A percentile compares a stretch with the other conserved stretches of the same genome.
phyloP scores from a whole-genome alignment of 345 rosid species.

The Ailanthus altissimus region DNA sequence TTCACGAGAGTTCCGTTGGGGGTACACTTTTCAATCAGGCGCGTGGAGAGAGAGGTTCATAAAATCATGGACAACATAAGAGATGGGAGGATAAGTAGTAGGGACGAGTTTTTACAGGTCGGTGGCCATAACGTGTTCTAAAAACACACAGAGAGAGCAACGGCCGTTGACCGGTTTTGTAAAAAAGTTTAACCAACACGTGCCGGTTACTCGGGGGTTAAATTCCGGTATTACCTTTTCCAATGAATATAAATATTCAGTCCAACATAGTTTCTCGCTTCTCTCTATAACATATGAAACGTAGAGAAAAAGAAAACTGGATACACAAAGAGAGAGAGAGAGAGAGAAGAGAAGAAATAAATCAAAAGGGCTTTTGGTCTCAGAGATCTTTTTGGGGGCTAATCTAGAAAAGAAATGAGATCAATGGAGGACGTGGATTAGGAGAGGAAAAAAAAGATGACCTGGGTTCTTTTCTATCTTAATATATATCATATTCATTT shows the following conservation, averaged over 20 bases:
- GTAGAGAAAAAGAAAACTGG: constrained; percentile 18
- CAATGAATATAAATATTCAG: constrained; percentile 26
- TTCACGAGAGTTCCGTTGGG: not conserved
- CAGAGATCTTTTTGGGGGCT: constrained; percentile 34
- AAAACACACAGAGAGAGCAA: not conserved
- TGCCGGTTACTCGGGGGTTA: constrained; percentile 33
- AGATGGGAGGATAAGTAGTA: not conserved
- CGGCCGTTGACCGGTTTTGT: constrained; percentile 31
- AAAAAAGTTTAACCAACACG: constrained; percentile 26
- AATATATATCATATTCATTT: constrained; percentile 28
- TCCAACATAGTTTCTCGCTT: not conserved
- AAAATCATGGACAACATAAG: constrained; percentile 20
- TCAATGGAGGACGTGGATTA: not conserved
- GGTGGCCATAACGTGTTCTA: constrained; percentile 29
- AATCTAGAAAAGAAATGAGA: constrained; percentile 7
- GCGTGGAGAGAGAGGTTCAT: constrained; percentile 22
- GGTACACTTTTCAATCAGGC: not conserved
- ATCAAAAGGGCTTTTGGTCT: constrained; percentile 34
- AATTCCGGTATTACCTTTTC: constrained; percentile 23
- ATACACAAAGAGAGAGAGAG: not conserved
- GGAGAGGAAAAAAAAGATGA: not conserved
- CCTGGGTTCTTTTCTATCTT: not conserved
- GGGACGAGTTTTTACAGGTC: constrained; percentile 16
- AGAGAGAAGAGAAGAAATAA: constrained; percentile 17
- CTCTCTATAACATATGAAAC: constrained; percentile 15